Evolutionary conservation across 2,329 filamentous ascomycete genomes (phyloP), one percentile per base, ranked within the genome.

Genomic region (Paecilomyces sp.): DNA sequence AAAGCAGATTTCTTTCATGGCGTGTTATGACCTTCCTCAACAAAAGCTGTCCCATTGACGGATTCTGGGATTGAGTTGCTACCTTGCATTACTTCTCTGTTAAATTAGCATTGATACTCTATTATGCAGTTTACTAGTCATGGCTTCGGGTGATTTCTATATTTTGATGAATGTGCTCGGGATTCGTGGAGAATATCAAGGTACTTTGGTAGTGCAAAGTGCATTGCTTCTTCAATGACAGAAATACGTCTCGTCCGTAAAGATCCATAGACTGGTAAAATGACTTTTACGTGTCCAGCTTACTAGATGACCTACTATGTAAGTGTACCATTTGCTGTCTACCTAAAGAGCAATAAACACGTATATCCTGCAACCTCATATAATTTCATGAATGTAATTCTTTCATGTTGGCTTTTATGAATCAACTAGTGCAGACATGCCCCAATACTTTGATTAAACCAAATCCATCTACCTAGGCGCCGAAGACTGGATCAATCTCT

Each of bases 401-500:
- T 33, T 33, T 33, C 11, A 1, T 12, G 3, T 33, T 33, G 8
- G 31, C 31, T 33, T 33, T 33, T 33, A 33, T 12, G 25, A 55
- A 55, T 55, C 12, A 30, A 24, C 9, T 36, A 50, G 25, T 4
- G 25, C 25, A 6, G 6, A 28, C 25, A 28, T 28, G 25, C 25
- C 3, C 25, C 25, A 28, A 28, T 28, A 28, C 3, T 6, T 28
- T 3, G 6, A 28, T 28, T 28, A 6, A 28, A 28, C 6, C 25
- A 28, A 41, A 15, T 25, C 3, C 41, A 64, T 34, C 64, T 22
- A 47, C 51, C 22, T 60, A 4, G 60, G 56, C n/a, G 61, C 68
- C 64, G 74, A 77, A 53, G 70, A 74, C 60, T 75, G 67, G 59
- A 82, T 61, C 54, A 85, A 68, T 64, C 65, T 76, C 67, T 75